Evolutionary conservation across 441 rosid genomes (phyloP).

Genomic region (Sinapis alba): DNA sequence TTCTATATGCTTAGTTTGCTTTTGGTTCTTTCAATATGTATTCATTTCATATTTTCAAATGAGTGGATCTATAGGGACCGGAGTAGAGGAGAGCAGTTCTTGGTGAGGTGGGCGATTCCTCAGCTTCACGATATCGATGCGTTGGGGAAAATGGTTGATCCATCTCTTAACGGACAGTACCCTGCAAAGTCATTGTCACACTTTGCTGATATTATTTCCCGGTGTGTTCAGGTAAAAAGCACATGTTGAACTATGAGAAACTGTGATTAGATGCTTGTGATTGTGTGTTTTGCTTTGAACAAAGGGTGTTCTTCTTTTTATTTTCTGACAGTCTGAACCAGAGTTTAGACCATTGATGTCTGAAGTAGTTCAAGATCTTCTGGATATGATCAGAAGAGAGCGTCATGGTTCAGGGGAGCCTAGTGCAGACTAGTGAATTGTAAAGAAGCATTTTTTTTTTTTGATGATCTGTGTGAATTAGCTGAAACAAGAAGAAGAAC

Average conservation of each 20-base stretch:
- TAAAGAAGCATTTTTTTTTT: background rate
- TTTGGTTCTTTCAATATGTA: background rate
- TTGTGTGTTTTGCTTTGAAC: slow-evolving; percentile 10
- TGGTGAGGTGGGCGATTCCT: slow-evolving; percentile 13
- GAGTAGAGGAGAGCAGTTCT: slow-evolving; percentile 1
- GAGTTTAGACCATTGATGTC: slow-evolving; percentile 89
- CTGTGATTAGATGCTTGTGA: background rate
- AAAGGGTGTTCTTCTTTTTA: background rate
- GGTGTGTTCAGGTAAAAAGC: slow-evolving; percentile 81
- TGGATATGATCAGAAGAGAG: slow-evolving; percentile 75
- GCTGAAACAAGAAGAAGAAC: background rate
- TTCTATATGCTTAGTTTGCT: background rate
- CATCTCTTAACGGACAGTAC: slow-evolving; percentile 77
- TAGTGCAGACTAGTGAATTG: background rate
- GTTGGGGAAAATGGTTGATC: slow-evolving; percentile 92
- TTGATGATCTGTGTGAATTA: background rate
- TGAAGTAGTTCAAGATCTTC: slow-evolving; percentile 89
- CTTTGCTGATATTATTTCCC: slow-evolving; percentile 92
- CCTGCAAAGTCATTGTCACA: slow-evolving; percentile 87
- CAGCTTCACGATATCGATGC: slow-evolving; percentile 73
- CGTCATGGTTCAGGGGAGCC: slow-evolving; percentile 23
- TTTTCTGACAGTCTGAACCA: slow-evolving; percentile 66
- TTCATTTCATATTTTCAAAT: slow-evolving; percentile 8
- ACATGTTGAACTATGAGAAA: slow-evolving; percentile 3
- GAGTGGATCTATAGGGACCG: slow-evolving; percentile 52